Evolutionary conservation across 768 basidiomycete species (phyloP).

Genomic region (Pulveroboletus sp.): DNA sequence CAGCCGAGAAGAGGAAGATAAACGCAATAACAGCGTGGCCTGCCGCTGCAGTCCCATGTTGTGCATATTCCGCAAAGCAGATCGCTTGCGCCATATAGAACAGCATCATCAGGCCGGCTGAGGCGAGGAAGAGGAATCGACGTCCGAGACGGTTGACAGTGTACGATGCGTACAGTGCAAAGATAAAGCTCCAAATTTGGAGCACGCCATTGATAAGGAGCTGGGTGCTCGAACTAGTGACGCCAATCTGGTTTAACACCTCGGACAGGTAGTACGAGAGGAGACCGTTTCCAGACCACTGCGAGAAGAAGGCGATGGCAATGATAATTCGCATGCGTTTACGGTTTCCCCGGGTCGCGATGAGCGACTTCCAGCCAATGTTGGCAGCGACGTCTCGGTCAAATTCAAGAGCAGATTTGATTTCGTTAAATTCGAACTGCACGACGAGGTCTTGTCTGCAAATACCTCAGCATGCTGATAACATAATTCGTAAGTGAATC

Average conservation of each 20-base stretch:
- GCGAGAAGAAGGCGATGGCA: constrained; percentile 64
- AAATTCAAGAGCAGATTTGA: constrained; percentile 71
- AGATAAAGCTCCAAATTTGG: constrained; percentile 38
- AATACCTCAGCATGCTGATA: background rate
- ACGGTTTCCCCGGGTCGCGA: constrained; percentile 62
- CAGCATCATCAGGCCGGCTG: constrained; percentile 50
- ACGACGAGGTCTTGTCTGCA: constrained; percentile 58
- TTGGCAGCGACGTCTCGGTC: constrained; percentile 56
- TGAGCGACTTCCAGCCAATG: constrained; percentile 64
- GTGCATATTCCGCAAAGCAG: constrained; percentile 53
- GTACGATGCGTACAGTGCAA: constrained; percentile 13
- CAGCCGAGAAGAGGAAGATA: constrained; percentile 52
- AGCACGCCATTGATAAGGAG: constrained; percentile 59
- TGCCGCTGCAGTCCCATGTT: constrained; percentile 38
- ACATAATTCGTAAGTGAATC: background rate
- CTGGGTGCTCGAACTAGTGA: constrained; percentile 48
- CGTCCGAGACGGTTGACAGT: constrained; percentile 60
- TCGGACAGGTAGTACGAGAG: constrained; percentile 73
- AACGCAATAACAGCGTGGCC: constrained; percentile 48
- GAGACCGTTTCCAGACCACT: constrained; percentile 73
- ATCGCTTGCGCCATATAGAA: constrained; percentile 68
- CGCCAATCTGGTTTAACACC: constrained; percentile 60
- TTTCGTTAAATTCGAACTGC: constrained; percentile 73
- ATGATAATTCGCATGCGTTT: constrained; percentile 65
- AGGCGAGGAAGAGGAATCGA: constrained; percentile 60